Percentiles rank a stretch among this genome's conserved stretches.
phyloP scores from a whole-genome alignment of 306 rosid genomes.

The Ormosia emarginata region DNA sequence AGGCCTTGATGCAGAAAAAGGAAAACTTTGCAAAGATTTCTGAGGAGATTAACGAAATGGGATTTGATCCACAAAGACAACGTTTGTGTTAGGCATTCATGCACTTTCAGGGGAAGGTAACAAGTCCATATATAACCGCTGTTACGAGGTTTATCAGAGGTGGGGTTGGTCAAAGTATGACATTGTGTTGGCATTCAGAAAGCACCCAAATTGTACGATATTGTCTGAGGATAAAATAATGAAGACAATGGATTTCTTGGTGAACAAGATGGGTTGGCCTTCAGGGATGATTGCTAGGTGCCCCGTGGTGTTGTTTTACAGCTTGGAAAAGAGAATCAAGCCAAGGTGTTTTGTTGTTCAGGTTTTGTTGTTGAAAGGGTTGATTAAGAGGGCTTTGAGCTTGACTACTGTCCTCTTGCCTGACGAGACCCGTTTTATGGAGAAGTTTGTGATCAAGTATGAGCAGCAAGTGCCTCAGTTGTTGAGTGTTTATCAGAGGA shows the following conservation, averaged over 20 bases:
- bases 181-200: slow-evolving; percentile 12
- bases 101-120: slow-evolving; percentile 6
- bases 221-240: slow-evolving; percentile 23
- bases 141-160: slow-evolving; percentile 19
- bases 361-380: slow-evolving; percentile 15
- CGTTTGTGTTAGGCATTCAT: slow-evolving; percentile 20
- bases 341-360: slow-evolving; percentile 21
- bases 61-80: slow-evolving; percentile 19
- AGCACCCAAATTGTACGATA: slow-evolving; percentile 27
- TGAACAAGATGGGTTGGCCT: slow-evolving; percentile 31
- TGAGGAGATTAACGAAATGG: slow-evolving; percentile 21
- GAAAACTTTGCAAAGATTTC: not conserved
- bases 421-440: not conserved
- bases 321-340: slow-evolving; percentile 26
- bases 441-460: slow-evolving; percentile 10
- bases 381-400: slow-evolving; percentile 17
- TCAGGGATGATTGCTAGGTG: slow-evolving; percentile 19
- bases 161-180: slow-evolving; percentile 29
- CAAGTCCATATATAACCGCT: slow-evolving; percentile 15
- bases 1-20: slow-evolving; percentile 17
- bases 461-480: slow-evolving; percentile 16
- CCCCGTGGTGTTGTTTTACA: slow-evolving; percentile 25
- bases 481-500: slow-evolving; percentile 21
- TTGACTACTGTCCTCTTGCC: slow-evolving; percentile 20
- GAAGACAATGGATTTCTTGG: slow-evolving; percentile 23